phyloP scores from a whole-genome alignment of 2,329 filamentous ascomycete genomes.

The Malbranchea zuffiana region DNA sequence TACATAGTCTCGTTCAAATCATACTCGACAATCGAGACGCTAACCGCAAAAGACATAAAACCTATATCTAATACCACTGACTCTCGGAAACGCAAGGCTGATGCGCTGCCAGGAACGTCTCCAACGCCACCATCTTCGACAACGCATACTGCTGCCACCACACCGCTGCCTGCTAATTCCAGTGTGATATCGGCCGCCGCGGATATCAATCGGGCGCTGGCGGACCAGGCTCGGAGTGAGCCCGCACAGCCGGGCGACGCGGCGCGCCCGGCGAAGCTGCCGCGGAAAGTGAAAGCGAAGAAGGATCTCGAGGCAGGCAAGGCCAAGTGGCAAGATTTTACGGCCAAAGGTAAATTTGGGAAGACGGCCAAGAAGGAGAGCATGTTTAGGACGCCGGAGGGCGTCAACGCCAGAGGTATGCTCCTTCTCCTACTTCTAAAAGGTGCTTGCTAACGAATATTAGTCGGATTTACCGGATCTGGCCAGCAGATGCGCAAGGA shows the following conservation, averaged over 20 bases:
- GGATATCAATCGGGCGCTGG: conserved; percentile 54
- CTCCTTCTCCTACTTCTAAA: conserved; percentile 11
- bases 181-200: conserved; percentile 56
- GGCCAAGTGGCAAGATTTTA: conserved; percentile 91
- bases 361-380: conserved; percentile 77
- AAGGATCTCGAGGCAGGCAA: conserved; percentile 86
- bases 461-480: conserved; percentile 93
- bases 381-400: conserved; percentile 91
- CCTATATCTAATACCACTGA: conserved; percentile 53
- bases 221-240: conserved; percentile 53
- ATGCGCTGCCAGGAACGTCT: conserved; percentile 54
- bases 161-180: conserved; percentile 33
- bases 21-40: conserved; percentile 69
- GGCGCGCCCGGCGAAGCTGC: conserved; percentile 53
- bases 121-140: conserved; percentile 32
- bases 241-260: conserved; percentile 50
- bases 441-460: conserved; percentile 4
- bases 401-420: conserved; percentile 74
- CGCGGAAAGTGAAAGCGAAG: conserved; percentile 72
- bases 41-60: conserved; percentile 72
- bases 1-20: conserved; percentile 94
- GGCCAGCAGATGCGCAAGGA: conserved; percentile 96
- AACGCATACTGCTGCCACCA: conserved; percentile 22
- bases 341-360: conserved; percentile 55
- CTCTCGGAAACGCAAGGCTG: conserved; percentile 73